Evolutionary conservation across 2,329 filamentous ascomycete species (phyloP).

Genomic region (Exophiala spinifera): DNA sequence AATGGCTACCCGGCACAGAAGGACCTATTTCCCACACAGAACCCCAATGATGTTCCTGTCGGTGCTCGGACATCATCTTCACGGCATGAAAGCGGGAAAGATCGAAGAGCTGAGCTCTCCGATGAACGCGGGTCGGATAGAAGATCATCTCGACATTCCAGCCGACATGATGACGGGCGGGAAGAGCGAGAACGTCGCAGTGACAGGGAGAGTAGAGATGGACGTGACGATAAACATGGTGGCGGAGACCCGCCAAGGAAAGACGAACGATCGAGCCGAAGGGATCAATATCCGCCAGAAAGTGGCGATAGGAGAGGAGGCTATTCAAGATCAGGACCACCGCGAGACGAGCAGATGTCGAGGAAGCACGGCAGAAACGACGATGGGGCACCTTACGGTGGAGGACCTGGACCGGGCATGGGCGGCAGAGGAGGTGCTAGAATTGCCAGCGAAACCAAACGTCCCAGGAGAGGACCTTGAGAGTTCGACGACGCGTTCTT

Average conservation of each 20-base stretch:
- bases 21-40: conserved; percentile 36
- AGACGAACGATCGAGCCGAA: conserved; percentile 17
- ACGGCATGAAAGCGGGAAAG: conserved; percentile 24
- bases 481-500: neutral
- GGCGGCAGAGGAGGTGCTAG: conserved; percentile 37
- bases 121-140: conserved; percentile 25
- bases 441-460: conserved; percentile 42
- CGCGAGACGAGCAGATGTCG: conserved; percentile 37
- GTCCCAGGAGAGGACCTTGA: conserved; percentile 40
- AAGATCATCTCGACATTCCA: conserved; percentile 24
- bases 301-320: conserved; percentile 21
- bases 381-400: conserved; percentile 19
- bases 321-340: conserved; percentile 22
- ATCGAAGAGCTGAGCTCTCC: conserved; percentile 15
- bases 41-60: conserved; percentile 29
- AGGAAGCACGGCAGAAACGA: conserved; percentile 37
- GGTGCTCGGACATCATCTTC: conserved; percentile 24
- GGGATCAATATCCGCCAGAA: conserved; percentile 18
- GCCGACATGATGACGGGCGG: conserved; percentile 25
- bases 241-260: conserved; percentile 7
- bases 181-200: conserved; percentile 20
- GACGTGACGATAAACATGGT: conserved; percentile 22
- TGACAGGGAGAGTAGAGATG: conserved; percentile 19
- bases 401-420: conserved; percentile 33
- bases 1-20: conserved; percentile 30